phyloP scores from a whole-genome alignment of 2,329 filamentous ascomycete species.

The Colletotrichum liriopes region DNA sequence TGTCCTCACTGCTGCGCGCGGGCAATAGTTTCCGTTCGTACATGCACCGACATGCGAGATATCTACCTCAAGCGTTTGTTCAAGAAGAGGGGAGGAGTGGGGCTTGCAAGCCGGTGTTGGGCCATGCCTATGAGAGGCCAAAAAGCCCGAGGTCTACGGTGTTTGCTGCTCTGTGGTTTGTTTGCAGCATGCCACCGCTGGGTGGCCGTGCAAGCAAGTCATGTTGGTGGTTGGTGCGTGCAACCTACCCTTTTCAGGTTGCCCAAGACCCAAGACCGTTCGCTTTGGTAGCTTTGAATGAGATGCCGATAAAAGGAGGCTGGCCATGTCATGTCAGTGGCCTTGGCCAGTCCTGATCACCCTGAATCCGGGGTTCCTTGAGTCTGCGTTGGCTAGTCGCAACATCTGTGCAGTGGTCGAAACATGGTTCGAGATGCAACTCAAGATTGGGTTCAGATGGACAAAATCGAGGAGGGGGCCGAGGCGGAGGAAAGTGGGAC shows the following conservation, averaged over 20 bases:
- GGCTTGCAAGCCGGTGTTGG: not conserved
- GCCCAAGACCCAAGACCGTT: not conserved
- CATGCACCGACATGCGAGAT: slow-evolving; percentile 21
- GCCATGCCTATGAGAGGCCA: not conserved
- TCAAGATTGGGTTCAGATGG: slow-evolving; percentile 38
- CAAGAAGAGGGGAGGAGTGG: slow-evolving; percentile 11
- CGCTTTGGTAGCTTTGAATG: not conserved
- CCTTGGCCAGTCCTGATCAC: not conserved
- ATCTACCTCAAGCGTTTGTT: not conserved
- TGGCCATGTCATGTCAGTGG: not conserved
- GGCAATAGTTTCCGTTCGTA: slow-evolving; percentile 23
- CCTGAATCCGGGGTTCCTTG: slow-evolving; percentile 23
- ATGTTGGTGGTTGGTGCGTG: slow-evolving; percentile 26
- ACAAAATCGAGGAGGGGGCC: slow-evolving; percentile 31
- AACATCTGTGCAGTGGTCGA: slow-evolving; percentile 36
- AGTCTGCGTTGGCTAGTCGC: slow-evolving; percentile 21
- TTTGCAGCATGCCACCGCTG: slow-evolving; percentile 24
- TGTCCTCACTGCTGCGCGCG: slow-evolving; percentile 1
- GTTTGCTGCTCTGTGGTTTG: not conserved
- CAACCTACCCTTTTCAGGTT: slow-evolving; percentile 15
- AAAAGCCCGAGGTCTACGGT: not conserved
- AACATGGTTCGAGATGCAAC: slow-evolving; percentile 39
- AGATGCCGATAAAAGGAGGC: not conserved
- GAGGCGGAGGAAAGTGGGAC: slow-evolving; percentile 32
- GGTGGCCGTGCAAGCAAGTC: not conserved